These are phyloP conservation scores for Kernera saxatilis DNA, from an alignment of 345 rosid species.

Conservation along the genomic window DNA sequence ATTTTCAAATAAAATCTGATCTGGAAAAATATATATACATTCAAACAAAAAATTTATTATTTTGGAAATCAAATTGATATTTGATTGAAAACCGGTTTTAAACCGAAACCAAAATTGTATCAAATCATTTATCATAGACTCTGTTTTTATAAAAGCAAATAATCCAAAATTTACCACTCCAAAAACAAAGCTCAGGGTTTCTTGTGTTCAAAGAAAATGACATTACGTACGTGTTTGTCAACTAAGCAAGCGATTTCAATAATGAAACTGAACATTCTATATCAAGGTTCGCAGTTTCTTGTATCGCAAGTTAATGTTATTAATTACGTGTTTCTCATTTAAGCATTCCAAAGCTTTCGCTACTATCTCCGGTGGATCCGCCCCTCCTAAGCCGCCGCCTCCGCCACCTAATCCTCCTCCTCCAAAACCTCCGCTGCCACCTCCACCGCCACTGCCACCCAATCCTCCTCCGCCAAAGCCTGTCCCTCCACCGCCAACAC, in stretches of 20 bases:
- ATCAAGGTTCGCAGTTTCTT: neutral
- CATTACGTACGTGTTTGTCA: too few species aligned
- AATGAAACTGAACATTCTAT: neutral
- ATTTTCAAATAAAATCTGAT: neutral
- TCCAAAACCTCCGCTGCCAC: conserved; percentile 6
- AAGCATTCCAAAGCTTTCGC: conserved; percentile 77
- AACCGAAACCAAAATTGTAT: neutral
- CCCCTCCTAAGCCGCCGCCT: conserved; percentile 19
- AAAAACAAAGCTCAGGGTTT: too few species aligned
- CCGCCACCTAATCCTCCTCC: conserved; percentile 24
- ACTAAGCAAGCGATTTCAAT: too few species aligned
- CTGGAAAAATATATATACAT: too few species aligned
- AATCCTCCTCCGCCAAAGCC: neutral
- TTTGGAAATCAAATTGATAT: neutral
- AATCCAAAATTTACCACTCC: too few species aligned
- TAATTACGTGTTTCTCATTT: conserved; percentile 53
- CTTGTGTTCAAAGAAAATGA: too few species aligned
- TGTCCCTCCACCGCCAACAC: neutral
- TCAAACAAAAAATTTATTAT: neutral
- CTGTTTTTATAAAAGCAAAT: too few species aligned
- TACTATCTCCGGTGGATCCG: conserved; percentile 50
- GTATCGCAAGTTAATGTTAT: neutral
- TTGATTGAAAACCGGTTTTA: neutral
- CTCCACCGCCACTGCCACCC: neutral
- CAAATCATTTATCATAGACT: neutral